Conservation (phyloP, 176 grass and related monocot species). For the Oryza australiensis region DNA sequence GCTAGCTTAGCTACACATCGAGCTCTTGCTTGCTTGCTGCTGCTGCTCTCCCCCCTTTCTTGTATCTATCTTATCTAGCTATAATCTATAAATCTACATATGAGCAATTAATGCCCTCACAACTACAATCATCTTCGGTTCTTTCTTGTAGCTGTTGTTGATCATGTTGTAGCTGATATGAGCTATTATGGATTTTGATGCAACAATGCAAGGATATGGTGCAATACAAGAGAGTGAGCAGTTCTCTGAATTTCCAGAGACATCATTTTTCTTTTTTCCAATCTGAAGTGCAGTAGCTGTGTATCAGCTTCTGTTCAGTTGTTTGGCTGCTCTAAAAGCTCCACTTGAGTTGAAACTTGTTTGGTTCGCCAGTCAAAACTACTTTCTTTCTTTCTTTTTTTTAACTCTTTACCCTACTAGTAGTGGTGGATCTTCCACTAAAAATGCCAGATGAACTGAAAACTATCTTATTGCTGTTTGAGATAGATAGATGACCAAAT, state of each 20-base stretch:
- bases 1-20: not conserved
- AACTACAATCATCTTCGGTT: not conserved
- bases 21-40: not conserved
- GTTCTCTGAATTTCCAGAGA: not conserved
- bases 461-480: not conserved
- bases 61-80: conserved; percentile 12
- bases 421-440: not conserved
- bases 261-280: not conserved
- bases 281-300: not conserved
- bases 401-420: not conserved
- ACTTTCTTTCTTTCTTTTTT: too few relatives aligned
- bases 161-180: not conserved
- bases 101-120: conserved; percentile 18
- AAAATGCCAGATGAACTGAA: not conserved
- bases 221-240: conserved; percentile 24
- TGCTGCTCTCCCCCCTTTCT: not conserved
- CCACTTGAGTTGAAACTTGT: conserved; percentile 3
- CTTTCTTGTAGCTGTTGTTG: conserved; percentile 22
- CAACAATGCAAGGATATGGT: conserved; percentile 16
- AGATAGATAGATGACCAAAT: not conserved
- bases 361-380: not conserved
- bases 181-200: conserved; percentile 16
- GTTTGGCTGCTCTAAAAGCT: conserved; percentile 3
- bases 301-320: not conserved
- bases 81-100: not conserved